Base-by-base conservation (phyloP, 306 rosid genomes). In the Cucumis hystrix region DNA sequence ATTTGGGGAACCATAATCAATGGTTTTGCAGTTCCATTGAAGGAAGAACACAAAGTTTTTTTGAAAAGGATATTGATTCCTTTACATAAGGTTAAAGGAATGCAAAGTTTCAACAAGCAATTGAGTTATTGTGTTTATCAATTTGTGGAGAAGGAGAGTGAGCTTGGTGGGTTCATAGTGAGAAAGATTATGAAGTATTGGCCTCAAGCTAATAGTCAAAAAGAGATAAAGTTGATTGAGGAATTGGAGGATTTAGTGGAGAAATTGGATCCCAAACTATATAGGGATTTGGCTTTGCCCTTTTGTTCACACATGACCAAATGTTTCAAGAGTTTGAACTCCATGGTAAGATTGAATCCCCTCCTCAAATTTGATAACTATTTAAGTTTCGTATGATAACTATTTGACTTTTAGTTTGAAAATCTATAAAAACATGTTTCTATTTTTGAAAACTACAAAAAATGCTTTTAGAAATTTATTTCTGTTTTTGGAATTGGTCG, bases 121-220 rank as follows among this genome's bases (percentile, higher is more conserved):
- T 75, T 95, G 80, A 92, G 91, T 62, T 95, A 92, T 35, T 95
- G 97, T 51, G 87, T 90, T 13, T 83, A 88, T 49, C 98, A 95
- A 84, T 92, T 95, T 83, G 92, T 92, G 83, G 93, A 85, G 84
- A 94, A 92, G 81, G 97, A 95, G 82, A 96, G 96, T 20, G 87
- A 80, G 87, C 96, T 92, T 41, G 98, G 97, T 66, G 96, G 92
- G 77, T 80, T 84, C 39, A 85, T 89, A 49, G 89, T 94, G 25
- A 85, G 97, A 81, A 96, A 95, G 49, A 84, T 94, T 51, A 72
- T 94, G 64, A 90, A 84, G 83, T 89, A 90, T 30, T 92, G 98
- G 98, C 97, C 98, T 10, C 75, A 90, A 45, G 84, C 92, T 3
- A 94, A 92, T 70, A 85, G 87, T 81, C 95, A 89, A 64, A 92